Base-by-base conservation (phyloP, 2,329 filamentous ascomycete genomes). In the Claviceps humidiphila region DNA sequence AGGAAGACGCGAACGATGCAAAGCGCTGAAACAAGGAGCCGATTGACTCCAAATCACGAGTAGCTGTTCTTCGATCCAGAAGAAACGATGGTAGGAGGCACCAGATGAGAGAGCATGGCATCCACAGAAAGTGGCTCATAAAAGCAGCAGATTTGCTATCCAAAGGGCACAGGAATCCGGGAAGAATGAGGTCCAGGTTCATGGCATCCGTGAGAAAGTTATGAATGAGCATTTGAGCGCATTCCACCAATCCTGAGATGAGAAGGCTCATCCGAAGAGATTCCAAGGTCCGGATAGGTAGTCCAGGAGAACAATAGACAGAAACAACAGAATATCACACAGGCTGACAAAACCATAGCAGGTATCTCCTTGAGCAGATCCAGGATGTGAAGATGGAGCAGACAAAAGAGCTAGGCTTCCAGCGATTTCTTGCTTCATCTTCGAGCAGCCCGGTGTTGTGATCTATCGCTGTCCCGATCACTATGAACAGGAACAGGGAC, bases 391-490 rank as follows among this genome's bases (percentile, higher is more conserved):
- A n/a, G 40, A n/a, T 14, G 38, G 17, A 38, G 26, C 17, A 49
- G 48, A 54, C 61, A 22, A 30, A 37, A 39, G 20, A 24, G 47
- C 40, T 17, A 26, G 34, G 26, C n/a, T n/a, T 44, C n/a, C 8
- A 24, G 24, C 16, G 2, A 7, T 7, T 7, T 5, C 17, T 17
- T 22, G 26, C 24, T 14, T 50, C 65, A 69, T 60, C 68, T 67
- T 54, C 67, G 68, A 48, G 65, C 60, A 51, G 66, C 60, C 54
- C 70, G 67, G 54, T 69, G 66, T 56, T 70, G 68, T 55, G 67
- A 66, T 61, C 69, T 70, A 58, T 71, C 68, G 60, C 57, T 61
- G 54, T 73, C 71, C 60, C 68, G 64, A 53, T 71, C 69, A 66
- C 62, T 69, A 64, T 69, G 69, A 60, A 34, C 30, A 34, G 30